Base-by-base conservation (phyloP, 768 basidiomycete species). In the Daedaleopsis nitida region DNA sequence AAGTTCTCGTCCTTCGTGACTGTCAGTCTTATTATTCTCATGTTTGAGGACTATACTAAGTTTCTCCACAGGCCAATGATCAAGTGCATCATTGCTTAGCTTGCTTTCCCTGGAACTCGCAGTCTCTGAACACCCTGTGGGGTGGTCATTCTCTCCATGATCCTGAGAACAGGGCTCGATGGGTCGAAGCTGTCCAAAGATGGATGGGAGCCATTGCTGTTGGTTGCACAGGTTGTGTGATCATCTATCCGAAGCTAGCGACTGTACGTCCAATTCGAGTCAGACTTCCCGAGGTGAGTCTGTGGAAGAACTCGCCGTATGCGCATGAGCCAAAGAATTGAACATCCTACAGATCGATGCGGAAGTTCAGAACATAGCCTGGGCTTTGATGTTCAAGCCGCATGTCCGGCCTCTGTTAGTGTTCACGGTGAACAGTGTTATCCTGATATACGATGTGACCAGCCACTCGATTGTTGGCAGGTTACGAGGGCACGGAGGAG, bases 401-500 rank as follows among this genome's bases (percentile, higher is more conserved):
- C 82, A 80, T 1, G 74, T 80, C 14, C 79, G 85, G n/a, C 89
- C 89, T 10, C 72, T 91, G 17, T 69, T 89, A 24, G 69, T 91
- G 27, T 81, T 87, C 61, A 78, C 86, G 10, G 73, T 78, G 34
- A 77, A 79, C 42, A 83, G 82, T 57, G 65, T 87, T 21, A 63
- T 91, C 21, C 85, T 85, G 67, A 75, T 89, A 16, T 79, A 84
- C 68, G 78, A 86, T 64, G 73, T 81, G 11, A 73, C 72, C 53
- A 72, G 69, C 19, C 74, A 75, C 43, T 68, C 69, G 3, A 61
- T 86, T 6, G 58, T 80, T 3, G 80, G 86, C 8, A 77, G 74
- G 62, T 74, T 89, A 43, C 82, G 86, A 42, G 89, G 88, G 2
- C 90, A 92, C 69, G 90, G 90, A 21, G 87, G 86, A 39, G 90